Percentiles rank a stretch among this genome's conserved stretches.
Conservation (phyloP, 2,329 filamentous ascomycete species). For the Pseudocercospora macadamiae region DNA sequence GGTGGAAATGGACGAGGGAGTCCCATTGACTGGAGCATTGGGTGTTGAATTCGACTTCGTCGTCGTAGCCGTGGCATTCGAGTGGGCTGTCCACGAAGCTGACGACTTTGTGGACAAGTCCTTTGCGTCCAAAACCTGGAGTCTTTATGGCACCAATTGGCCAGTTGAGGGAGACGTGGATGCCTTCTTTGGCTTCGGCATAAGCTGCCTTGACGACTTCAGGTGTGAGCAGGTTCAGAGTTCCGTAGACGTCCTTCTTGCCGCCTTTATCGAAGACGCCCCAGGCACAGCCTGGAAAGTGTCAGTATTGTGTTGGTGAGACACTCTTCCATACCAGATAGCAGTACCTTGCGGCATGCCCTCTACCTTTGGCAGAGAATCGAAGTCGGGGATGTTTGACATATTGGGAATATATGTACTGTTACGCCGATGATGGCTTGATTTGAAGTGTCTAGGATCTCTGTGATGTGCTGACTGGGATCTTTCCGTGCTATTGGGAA, state of each 20-base stretch:
- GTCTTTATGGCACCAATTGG: conserved; percentile 40
- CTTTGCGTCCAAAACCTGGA: conserved; percentile 40
- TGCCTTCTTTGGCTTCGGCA: conserved; percentile 46
- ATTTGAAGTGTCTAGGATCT: background rate
- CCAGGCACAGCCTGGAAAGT: conserved; percentile 41
- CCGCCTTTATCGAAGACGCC: conserved; percentile 50
- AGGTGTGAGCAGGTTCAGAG: conserved; percentile 50
- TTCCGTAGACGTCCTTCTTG: conserved; percentile 48
- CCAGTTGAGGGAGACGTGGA: conserved; percentile 48
- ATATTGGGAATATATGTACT: conserved; percentile 17
- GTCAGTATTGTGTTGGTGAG: conserved; percentile 12
- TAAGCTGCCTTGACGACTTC: conserved; percentile 47
- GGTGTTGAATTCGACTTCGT: conserved; percentile 53
- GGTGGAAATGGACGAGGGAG: conserved; percentile 47
- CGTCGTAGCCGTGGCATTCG: conserved; percentile 44
- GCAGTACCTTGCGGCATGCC: conserved; percentile 44
- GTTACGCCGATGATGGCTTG: background rate
- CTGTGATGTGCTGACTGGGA: background rate
- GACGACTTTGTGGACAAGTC: conserved; percentile 41
- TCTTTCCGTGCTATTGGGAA: background rate
- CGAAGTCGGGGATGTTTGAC: conserved; percentile 43
- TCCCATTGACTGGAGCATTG: conserved; percentile 53
- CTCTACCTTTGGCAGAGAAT: conserved; percentile 45
- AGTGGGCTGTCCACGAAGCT: conserved; percentile 41
- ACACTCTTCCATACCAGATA: background rate